phyloP scores from a whole-genome alignment of 1,284 basidiomycete genomes.

The Wolfiporia cocos region DNA sequence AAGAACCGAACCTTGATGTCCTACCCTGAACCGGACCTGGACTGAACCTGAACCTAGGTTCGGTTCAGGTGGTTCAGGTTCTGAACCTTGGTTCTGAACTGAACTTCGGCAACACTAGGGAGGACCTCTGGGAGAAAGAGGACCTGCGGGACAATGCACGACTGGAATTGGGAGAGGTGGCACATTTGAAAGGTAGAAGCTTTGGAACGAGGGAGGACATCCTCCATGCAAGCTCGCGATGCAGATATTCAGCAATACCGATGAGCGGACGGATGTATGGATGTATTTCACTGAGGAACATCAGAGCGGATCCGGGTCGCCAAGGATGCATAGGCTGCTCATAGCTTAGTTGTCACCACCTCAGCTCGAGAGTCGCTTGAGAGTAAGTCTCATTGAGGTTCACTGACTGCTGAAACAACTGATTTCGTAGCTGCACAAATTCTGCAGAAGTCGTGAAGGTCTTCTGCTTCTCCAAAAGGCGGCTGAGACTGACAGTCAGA shows the following conservation, averaged over 20 bases:
- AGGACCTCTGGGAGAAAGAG: conserved; percentile 1
- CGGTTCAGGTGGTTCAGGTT: no score
- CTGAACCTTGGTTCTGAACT: no score
- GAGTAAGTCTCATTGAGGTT: conserved; percentile 37
- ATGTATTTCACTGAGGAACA: conserved; percentile 32
- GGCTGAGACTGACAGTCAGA: conserved; percentile 28
- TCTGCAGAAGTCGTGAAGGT: conserved; percentile 13
- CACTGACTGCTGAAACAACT: conserved; percentile 33
- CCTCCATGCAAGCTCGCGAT: conserved; percentile 43
- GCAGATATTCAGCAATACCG: conserved; percentile 36
- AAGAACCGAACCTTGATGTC: no score
- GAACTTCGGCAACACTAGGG: no score
- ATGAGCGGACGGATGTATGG: conserved; percentile 42
- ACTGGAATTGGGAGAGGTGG: conserved; percentile 6
- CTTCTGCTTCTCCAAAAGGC: conserved; percentile 15
- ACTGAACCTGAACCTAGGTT: no score
- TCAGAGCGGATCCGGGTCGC: background rate
- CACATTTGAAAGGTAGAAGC: no score
- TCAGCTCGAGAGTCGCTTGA: conserved; percentile 43
- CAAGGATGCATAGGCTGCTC: conserved; percentile 14
- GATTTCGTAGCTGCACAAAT: conserved; percentile 21
- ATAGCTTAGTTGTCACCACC: conserved; percentile 40
- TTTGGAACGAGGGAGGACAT: conserved; percentile 25
- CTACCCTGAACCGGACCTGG: no score
- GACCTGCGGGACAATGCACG: conserved; percentile 5